A percentile compares a stretch with the other conserved stretches of the same genome.
Evolutionary conservation across 1,284 basidiomycete species (phyloP).

Genomic region (Caloboletus firmus): DNA sequence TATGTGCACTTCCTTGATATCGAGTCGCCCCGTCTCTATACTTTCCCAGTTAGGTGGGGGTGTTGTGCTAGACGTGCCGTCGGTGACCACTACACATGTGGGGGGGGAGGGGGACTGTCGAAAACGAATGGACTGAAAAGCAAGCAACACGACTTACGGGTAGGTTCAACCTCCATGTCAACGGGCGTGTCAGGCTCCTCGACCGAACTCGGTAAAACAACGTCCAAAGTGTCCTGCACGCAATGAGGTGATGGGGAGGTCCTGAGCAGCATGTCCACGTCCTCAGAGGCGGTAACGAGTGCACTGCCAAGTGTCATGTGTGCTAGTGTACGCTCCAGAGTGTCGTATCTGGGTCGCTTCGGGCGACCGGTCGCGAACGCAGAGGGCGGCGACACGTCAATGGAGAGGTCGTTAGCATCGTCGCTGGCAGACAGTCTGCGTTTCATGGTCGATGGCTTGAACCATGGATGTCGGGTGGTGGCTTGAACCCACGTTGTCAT

Average conservation of each 20-base stretch:
- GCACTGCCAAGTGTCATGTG: slow-evolving; percentile 44
- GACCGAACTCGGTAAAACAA: slow-evolving; percentile 41
- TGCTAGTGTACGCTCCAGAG: slow-evolving; percentile 60
- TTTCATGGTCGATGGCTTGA: slow-evolving; percentile 47
- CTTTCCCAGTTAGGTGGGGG: slow-evolving; percentile 37
- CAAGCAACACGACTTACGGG: slow-evolving; percentile 14
- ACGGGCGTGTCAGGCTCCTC: slow-evolving; percentile 47
- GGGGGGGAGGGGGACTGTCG: not conserved
- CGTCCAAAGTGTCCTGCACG: slow-evolving; percentile 14
- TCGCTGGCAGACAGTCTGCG: slow-evolving; percentile 42
- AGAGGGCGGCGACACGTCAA: slow-evolving; percentile 11
- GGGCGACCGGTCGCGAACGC: slow-evolving; percentile 23
- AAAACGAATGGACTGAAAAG: not conserved
- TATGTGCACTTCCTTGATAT: slow-evolving; percentile 30
- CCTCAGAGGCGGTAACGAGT: slow-evolving; percentile 12
- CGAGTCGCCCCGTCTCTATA: slow-evolving; percentile 40
- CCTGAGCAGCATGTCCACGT: slow-evolving; percentile 14
- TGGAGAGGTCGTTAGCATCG: too few relatives aligned
- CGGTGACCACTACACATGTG: not conserved
- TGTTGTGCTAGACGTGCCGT: not conserved
- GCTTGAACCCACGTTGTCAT: slow-evolving; percentile 38
- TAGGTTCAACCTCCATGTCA: slow-evolving; percentile 66
- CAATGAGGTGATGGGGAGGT: not conserved
- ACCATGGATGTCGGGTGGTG: slow-evolving; percentile 52
- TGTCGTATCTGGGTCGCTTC: slow-evolving; percentile 51